These are phyloP conservation scores for Blastocystis sp. DNA, from an alignment of 352 stramenopile species.

Conservation along the genomic window DNA sequence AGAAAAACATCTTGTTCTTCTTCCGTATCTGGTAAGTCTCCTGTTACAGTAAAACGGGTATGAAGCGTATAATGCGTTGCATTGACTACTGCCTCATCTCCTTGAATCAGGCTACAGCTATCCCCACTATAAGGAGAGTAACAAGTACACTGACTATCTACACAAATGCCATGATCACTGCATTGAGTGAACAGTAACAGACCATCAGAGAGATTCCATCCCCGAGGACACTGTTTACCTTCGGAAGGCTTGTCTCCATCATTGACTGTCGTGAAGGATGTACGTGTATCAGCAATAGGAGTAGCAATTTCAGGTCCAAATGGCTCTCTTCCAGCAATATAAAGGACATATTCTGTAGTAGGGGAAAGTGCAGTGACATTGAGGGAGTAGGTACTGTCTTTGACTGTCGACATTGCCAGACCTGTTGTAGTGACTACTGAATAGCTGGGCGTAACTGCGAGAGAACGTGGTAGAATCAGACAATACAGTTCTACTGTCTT, in stretches of 20 bases:
- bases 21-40: neutral
- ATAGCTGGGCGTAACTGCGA: neutral
- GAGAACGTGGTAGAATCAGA: neutral
- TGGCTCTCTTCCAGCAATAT: conserved; percentile 17
- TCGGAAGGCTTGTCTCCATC: conserved; percentile 26
- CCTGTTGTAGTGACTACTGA: neutral
- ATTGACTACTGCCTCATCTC: neutral
- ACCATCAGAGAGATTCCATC: neutral
- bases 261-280: conserved; percentile 12
- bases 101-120: neutral
- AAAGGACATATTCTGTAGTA: conserved; percentile 10
- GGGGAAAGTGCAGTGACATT: conserved; percentile 29
- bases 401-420: neutral
- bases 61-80: conserved; percentile 16
- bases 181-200: conserved; percentile 35
- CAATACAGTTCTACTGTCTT: neutral
- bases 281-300: conserved; percentile 26
- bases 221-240: conserved; percentile 39
- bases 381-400: neutral
- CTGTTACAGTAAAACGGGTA: conserved; percentile 1
- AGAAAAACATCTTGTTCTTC: conserved; percentile 21
- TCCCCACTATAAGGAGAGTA: conserved; percentile 4
- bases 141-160: conserved; percentile 10
- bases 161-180: conserved; percentile 43
- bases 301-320: conserved; percentile 18